A percentile compares a stretch with the other conserved stretches of the same genome.
These are phyloP conservation scores for Colletotrichum limetticola DNA, from an alignment of 2,329 filamentous ascomycete species.

Conservation along the genomic window DNA sequence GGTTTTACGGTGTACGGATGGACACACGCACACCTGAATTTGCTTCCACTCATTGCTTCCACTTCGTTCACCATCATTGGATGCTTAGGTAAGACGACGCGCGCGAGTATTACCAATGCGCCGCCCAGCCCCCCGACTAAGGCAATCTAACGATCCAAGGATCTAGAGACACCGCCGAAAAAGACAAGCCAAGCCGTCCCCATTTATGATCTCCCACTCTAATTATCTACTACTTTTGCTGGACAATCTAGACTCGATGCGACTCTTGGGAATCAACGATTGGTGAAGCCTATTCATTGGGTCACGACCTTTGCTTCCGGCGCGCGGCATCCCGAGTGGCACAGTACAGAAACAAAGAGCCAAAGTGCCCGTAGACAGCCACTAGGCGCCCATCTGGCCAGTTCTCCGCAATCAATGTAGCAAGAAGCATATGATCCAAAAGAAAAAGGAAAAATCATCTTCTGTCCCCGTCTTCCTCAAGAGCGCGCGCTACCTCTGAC, in stretches of 20 bases:
- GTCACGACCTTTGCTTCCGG: background rate
- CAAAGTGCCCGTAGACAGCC: background rate
- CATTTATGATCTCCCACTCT: background rate
- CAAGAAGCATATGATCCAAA: background rate
- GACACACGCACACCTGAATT: background rate
- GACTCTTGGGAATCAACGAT: background rate
- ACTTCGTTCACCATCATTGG: no score
- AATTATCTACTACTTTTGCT: background rate
- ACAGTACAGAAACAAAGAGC: background rate
- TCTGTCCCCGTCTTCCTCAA: background rate
- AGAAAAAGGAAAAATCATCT: background rate
- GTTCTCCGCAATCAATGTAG: background rate
- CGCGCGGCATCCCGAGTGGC: background rate
- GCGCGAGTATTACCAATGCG: conserved; percentile 30
- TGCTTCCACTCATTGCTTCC: background rate
- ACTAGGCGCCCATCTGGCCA: background rate
- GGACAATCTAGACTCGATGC: background rate
- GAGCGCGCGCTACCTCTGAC: background rate
- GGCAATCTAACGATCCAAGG: background rate
- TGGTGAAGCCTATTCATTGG: background rate
- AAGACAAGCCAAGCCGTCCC: background rate
- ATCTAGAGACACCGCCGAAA: background rate
- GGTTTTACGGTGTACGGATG: background rate
- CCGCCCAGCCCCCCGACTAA: conserved; percentile 16
- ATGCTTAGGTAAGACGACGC: background rate